Evolutionary conservation across 106 monocot genomes (phyloP), one percentile per base, ranked within the genome.

Genomic region (Dendrobium chrysotoxum): DNA sequence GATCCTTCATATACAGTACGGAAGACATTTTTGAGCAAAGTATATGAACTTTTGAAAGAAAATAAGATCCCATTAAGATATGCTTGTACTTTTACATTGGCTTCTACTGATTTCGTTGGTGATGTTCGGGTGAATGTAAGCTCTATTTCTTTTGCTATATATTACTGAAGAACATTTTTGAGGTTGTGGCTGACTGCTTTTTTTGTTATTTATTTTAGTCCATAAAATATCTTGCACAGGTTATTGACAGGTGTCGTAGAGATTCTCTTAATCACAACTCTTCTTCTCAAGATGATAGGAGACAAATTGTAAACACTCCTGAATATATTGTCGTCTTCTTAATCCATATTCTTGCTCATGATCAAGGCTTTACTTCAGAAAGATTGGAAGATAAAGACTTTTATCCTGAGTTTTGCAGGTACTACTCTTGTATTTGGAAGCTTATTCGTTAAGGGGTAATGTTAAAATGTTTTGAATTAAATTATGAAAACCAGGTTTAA

Each of bases 291-390:
- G 47, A 68, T 57, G 82, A 80, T 83, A 84, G 85, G 79, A 77
- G 40, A 58, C 73, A 41, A 58, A 17, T 90, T 75, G 89, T 84
- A 20, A 80, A 84, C 78, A 80, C 80, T 39, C 88, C 96, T 79
- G 96, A 86, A 79, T 97, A 94, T 89, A 82, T 88, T 54, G 76
- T 92, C 40, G 94, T 94, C 64, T 97, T 89, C 71, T 79, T 97
- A 74, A 81, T 94, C 78, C 90, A 92, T 88, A 23, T 89, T 81
- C 92, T 97, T 82, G 94, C 89, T 79, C 89, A 94, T 89, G 84
- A 88, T 81, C 54, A 30, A 31, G 75, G 42, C 18, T 92, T 97
- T 68, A 90, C 94, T 73, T 80, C 82, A 61, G 61, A 20, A 40
- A 80, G 83, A 44, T 92, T 83, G 80, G 80, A 80, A 64, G 83